A percentile compares a stretch with the other conserved stretches of the same genome.
These are phyloP conservation scores for Herpetomonas muscarum DNA, from an alignment of 208 protist species.

Conservation along the genomic window DNA sequence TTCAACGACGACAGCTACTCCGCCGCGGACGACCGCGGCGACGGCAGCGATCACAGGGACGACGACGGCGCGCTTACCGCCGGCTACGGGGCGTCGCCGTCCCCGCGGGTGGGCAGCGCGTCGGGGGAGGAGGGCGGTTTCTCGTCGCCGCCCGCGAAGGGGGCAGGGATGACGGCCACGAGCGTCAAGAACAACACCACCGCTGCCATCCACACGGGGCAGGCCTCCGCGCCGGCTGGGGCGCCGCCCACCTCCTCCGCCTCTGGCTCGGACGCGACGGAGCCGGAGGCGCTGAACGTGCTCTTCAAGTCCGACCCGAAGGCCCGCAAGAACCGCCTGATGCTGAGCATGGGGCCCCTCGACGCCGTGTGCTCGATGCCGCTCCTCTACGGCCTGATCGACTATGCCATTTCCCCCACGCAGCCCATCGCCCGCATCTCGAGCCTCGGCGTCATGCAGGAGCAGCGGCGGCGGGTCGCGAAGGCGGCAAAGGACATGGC, in stretches of 20 bases:
- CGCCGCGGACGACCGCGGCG: too few species aligned
- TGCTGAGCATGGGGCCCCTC: conserved; percentile 53
- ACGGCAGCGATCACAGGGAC: too few species aligned
- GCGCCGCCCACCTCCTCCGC: too few species aligned
- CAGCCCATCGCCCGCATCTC: conserved; percentile 78
- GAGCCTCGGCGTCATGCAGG: conserved; percentile 74
- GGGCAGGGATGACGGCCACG: too few species aligned
- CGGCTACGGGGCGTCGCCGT: too few species aligned
- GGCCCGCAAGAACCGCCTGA: conserved; percentile 42
- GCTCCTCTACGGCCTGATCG: conserved; percentile 53
- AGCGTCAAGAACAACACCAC: too few species aligned
- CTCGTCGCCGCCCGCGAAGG: too few species aligned
- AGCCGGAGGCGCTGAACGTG: conserved; percentile 34
- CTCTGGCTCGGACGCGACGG: background rate
- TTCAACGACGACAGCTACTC: conserved; percentile 1
- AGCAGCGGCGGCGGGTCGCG: conserved; percentile 66
- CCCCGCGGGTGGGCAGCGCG: too few species aligned
- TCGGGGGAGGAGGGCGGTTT: too few species aligned
- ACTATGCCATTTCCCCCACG: conserved; percentile 63
- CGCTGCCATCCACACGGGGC: too few species aligned
- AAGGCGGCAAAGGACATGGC: conserved; percentile 50
- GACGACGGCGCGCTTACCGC: too few species aligned
- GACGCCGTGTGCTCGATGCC: conserved; percentile 56
- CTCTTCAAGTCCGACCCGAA: conserved; percentile 37
- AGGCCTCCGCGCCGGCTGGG: too few species aligned